These are phyloP conservation scores for Telopea speciosissima DNA, from an alignment of 177 flowering plant species.

Conservation along the genomic window DNA sequence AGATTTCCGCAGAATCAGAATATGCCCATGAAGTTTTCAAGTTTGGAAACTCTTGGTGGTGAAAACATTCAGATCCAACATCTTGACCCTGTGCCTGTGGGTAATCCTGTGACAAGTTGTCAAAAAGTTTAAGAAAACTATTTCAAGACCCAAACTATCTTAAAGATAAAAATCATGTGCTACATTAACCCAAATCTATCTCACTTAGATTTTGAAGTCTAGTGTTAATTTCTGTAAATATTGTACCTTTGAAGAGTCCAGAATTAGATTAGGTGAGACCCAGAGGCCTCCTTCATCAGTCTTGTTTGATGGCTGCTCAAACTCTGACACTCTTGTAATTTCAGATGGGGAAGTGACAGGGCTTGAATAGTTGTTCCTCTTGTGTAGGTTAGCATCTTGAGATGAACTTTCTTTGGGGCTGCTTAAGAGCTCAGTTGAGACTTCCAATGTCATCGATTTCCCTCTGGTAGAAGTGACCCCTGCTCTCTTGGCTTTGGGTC, in stretches of 20 bases:
- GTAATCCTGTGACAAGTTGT: conserved; percentile 33
- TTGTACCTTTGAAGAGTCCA: conserved; percentile 69
- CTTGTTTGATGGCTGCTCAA: conserved; percentile 21
- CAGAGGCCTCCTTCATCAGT: conserved; percentile 26
- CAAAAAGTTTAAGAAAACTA: neutral
- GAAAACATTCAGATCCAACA: conserved; percentile 20
- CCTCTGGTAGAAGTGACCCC: conserved; percentile 33
- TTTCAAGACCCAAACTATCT: neutral
- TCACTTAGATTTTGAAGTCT: neutral
- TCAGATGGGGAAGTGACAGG: conserved; percentile 44
- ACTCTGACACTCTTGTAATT: conserved; percentile 17
- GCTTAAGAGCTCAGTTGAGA: conserved; percentile 29
- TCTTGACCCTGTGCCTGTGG: conserved; percentile 29
- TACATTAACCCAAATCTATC: neutral
- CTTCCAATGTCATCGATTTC: conserved; percentile 16
- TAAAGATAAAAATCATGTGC: neutral
- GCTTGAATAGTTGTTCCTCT: conserved; percentile 41
- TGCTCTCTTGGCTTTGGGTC: conserved; percentile 32
- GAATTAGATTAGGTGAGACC: conserved; percentile 53
- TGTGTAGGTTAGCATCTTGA: conserved; percentile 21
- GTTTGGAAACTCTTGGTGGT: conserved; percentile 22
- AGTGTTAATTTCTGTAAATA: neutral
- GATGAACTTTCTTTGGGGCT: conserved; percentile 25
- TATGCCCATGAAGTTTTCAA: conserved; percentile 33
- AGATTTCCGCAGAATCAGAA: conserved; percentile 26